Evolutionary conservation across 805 yeast genomes (phyloP), one percentile per base, ranked within the genome.

Genomic region (Metschnikowia kofuensis): DNA sequence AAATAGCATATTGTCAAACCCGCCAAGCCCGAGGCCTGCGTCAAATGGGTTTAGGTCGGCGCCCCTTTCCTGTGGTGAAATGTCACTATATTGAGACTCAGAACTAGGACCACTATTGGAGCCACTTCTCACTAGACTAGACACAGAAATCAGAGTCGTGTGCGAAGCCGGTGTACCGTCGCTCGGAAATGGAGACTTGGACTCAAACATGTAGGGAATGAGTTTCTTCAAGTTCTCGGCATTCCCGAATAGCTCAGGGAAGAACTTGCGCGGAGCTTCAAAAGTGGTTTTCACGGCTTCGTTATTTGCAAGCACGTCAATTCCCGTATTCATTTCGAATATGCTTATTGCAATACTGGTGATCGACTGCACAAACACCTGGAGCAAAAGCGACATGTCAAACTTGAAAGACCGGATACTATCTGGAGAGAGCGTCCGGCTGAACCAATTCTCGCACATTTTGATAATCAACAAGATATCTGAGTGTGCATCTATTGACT

Each of bases 381-480:
- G 60, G 16, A 55, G 28, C 13, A 64, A 36, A 8, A 44, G 9
- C 29, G 44, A 29, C 32, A 52, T 45, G n/a, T 52, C 57, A 7
- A 39, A n/a, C 28, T 44, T 39, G 27, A 40, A 21, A 9, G 44
- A 40, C 13, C 38, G 12, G 14, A 27, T 26, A 11, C 38, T 37
- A 11, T 32, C 40, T 36, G 32, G 53, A 38, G 40, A 39, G 53
- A 36, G 49, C 39, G 35, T 53, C 40, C 40, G 53, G 40, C 35
- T 47, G 36, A 50, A 47, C 40, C 47, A 49, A 13, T 40, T 36
- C 29, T 44, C 44, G 44, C 50, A 50, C 30, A 45, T 38, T 16
- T 58, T 62, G 40, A 65, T 53, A 40, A 72, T 58, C 21, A 72
- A 53, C 9, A 58, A 45, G 26, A 68, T 51, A 49, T 72, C 76